These are phyloP conservation scores for Telfairia occidentalis DNA, from an alignment of 331 rosid genomes.

Conservation along the genomic window DNA sequence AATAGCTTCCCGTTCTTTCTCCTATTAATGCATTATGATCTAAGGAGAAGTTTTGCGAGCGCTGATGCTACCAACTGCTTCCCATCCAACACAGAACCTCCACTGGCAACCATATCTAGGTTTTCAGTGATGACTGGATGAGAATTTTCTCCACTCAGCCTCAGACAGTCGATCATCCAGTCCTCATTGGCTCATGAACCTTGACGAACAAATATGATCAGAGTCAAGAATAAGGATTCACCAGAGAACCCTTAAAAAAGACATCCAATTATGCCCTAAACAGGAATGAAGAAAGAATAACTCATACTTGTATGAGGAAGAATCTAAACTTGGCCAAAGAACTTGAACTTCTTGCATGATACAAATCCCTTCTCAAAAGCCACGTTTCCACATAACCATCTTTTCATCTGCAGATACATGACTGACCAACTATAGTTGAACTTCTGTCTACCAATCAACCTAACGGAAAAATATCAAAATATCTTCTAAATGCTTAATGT, in stretches of 20 bases:
- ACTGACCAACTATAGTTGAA: too few relatives aligned
- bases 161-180: not conserved
- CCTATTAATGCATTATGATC: too few relatives aligned
- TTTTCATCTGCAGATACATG: too few relatives aligned
- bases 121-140: not conserved
- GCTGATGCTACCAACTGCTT: slow-evolving; percentile 38
- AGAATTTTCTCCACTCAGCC: not conserved
- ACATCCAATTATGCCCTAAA: not conserved
- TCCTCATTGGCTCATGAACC: not conserved
- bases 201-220: not conserved
- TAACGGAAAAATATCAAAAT: too few relatives aligned
- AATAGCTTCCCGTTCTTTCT: too few relatives aligned
- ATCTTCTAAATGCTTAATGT: too few relatives aligned
- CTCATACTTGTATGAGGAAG: not conserved
- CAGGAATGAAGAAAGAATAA: not conserved
- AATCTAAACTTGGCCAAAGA: not conserved
- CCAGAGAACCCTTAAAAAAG: not conserved
- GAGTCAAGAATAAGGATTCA: not conserved
- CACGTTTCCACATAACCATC: not conserved
- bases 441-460: too few relatives aligned
- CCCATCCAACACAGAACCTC: slow-evolving; percentile 20
- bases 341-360: not conserved
- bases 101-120: slow-evolving; percentile 37
- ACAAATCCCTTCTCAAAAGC: not conserved
- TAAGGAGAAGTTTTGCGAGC: slow-evolving; percentile 45